These are phyloP conservation scores for Trametes gibbosa DNA, from an alignment of 768 basidiomycete genomes.

Conservation along the genomic window DNA sequence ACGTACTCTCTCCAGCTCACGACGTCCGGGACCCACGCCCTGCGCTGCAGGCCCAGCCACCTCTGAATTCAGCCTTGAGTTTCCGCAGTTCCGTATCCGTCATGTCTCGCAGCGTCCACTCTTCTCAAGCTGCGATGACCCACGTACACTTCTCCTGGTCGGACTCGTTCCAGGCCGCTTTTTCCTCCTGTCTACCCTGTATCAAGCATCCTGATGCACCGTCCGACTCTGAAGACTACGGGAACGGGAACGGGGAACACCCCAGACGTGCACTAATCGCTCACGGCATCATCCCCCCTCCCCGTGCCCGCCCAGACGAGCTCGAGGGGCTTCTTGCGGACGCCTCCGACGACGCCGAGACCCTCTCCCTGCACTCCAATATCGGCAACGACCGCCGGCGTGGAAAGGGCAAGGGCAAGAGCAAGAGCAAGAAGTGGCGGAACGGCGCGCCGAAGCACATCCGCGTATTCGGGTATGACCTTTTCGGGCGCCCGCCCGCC, in stretches of 20 bases:
- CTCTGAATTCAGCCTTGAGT: too few relatives aligned
- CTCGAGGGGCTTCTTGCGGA: constrained; percentile 52
- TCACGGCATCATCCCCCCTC: constrained; percentile 18
- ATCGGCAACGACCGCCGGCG: constrained; percentile 39
- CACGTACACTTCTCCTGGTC: constrained; percentile 54
- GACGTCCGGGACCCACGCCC: not conserved
- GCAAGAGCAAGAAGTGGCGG: constrained; percentile 19
- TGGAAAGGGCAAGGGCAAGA: constrained; percentile 30
- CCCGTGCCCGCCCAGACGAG: constrained; percentile 37
- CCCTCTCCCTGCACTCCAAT: constrained; percentile 67
- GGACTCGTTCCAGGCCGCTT: constrained; percentile 55
- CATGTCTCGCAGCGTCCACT: not conserved
- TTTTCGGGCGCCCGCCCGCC: constrained; percentile 58
- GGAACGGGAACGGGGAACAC: not conserved
- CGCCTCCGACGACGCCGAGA: constrained; percentile 53
- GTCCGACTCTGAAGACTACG: constrained; percentile 38
- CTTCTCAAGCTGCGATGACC: constrained; percentile 10
- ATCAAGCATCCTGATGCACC: constrained; percentile 33
- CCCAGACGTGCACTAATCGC: constrained; percentile 12
- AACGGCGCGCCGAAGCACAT: constrained; percentile 38
- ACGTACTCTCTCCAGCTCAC: not conserved
- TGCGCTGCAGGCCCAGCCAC: not conserved
- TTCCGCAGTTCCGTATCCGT: not conserved
- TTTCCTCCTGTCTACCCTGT: constrained; percentile 61
- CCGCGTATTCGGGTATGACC: constrained; percentile 61